These are phyloP conservation scores for Diplocarpon rosae DNA, from an alignment of 2,329 filamentous ascomycete genomes.

Conservation along the genomic window DNA sequence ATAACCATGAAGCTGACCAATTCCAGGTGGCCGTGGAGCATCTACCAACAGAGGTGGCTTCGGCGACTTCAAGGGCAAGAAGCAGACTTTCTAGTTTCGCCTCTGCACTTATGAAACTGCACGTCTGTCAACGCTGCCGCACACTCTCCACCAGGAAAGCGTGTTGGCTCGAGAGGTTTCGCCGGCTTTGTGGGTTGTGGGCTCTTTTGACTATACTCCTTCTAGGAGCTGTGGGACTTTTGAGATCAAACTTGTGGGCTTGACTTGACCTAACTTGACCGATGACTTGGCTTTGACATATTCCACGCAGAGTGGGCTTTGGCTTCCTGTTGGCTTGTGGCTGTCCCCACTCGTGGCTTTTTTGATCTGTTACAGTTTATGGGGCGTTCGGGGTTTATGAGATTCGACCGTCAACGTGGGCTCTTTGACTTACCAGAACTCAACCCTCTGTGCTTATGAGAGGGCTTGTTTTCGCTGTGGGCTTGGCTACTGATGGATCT, in stretches of 20 bases:
- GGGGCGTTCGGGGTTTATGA: constrained; percentile 22
- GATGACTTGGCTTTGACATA: constrained; percentile 1
- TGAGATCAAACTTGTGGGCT: constrained; percentile 28
- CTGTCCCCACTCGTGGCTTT: constrained; percentile 19
- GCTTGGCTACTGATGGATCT: constrained; percentile 13
- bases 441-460: constrained; percentile 26
- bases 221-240: constrained; percentile 28
- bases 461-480: constrained; percentile 27
- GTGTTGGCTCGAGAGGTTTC: constrained; percentile 24
- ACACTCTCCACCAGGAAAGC: constrained; percentile 17
- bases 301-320: constrained; percentile 17
- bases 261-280: constrained; percentile 13
- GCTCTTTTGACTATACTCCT: constrained; percentile 28
- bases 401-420: constrained; percentile 19
- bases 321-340: constrained; percentile 25
- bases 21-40: constrained; percentile 24
- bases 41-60: constrained; percentile 44
- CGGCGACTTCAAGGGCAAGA: constrained; percentile 46
- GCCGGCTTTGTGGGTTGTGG: constrained; percentile 29
- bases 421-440: constrained; percentile 26
- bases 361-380: constrained; percentile 20
- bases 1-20: neutral
- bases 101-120: constrained; percentile 11
- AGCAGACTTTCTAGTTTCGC: constrained; percentile 32
- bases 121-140: constrained; percentile 22